These are phyloP conservation scores for Clitopilus passeckerianus DNA, from an alignment of 768 basidiomycete species.

Conservation along the genomic window DNA sequence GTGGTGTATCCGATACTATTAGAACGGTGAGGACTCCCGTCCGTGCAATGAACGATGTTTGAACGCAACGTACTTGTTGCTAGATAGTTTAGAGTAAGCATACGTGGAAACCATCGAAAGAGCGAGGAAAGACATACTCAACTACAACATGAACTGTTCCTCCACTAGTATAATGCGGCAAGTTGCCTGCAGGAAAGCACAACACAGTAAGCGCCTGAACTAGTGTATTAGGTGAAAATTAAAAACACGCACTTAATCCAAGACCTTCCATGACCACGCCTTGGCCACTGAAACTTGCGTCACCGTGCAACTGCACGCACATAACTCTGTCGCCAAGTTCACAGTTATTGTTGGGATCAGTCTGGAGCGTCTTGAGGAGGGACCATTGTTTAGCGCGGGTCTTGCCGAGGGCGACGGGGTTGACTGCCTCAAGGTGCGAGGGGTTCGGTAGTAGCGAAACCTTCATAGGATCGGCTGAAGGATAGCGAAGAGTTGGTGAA, in stretches of 20 bases:
- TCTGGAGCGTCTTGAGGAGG: conserved; percentile 60
- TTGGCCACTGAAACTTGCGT: conserved; percentile 89
- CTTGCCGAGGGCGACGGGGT: conserved; percentile 84
- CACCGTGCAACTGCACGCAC: conserved; percentile 89
- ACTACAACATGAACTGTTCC: conserved; percentile 90
- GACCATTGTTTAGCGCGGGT: conserved; percentile 88
- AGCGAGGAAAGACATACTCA: conserved; percentile 53
- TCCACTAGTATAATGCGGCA: conserved; percentile 89
- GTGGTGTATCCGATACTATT: conserved; percentile 88
- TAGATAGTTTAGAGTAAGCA: conserved; percentile 16
- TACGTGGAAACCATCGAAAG: not conserved
- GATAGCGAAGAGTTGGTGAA: conserved; percentile 60
- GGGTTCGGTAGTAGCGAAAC: conserved; percentile 53
- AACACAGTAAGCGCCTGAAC: not conserved
- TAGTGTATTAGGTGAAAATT: not conserved
- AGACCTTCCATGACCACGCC: conserved; percentile 87
- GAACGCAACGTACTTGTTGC: conserved; percentile 47
- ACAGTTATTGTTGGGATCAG: conserved; percentile 26
- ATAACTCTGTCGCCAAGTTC: conserved; percentile 67
- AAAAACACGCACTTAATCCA: conserved; percentile 59
- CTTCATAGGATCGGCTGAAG: conserved; percentile 47
- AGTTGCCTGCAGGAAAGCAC: conserved; percentile 47
- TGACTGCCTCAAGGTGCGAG: conserved; percentile 65
- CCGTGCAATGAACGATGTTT: not conserved
- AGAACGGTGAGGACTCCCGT: not conserved